Evolutionary conservation across 768 basidiomycete genomes (phyloP), one percentile per base, ranked within the genome.

Genomic region (Lepiota venenata): DNA sequence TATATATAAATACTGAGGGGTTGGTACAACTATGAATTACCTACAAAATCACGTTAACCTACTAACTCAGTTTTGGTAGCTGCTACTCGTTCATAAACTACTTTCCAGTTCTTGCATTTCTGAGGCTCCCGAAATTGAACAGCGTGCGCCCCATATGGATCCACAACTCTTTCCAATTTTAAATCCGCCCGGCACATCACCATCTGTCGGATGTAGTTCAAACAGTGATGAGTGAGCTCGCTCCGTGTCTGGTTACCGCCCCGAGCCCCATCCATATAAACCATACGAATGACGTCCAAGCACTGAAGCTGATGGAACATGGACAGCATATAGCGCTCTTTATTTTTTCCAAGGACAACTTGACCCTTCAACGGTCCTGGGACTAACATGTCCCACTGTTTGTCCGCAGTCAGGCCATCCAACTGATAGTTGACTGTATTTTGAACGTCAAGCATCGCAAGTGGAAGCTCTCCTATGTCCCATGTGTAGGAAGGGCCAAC

Each of bases 241-340:
- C n/a, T 40, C 25, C 22, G 32, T 12, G 27, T 36, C 16, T 20
- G 22, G 20, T 47, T 10, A 29, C 21, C 56, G 14, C 21, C 35
- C 14, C 41, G 25, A 9, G 41, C 43, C 7, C 47, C 55, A 6
- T 27, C 35, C n/a, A 49, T 44, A 29, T 46, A 65, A 59, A 29
- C 62, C 61, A 2, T 59, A 7, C 72, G 72, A 8, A 73, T 67
- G 44, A 70, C 58, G 41, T 72, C 67, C 15, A 73, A 58, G 40
- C 71, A 74, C 42, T 70, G 69, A 21, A 69, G 64, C 47, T 74
- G 72, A 57, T 74, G 74, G 60, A 64, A 72, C 21, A 72, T 61
- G 35, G 73, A 68, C 12, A 71, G 58, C 15, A 59, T 65, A 51
- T 72, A 69, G 1, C 67, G 63, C 44, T 62, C 63, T 51, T 64